Base-by-base conservation (phyloP, 441 rosid genomes). In the Populus trichocarpa region DNA sequence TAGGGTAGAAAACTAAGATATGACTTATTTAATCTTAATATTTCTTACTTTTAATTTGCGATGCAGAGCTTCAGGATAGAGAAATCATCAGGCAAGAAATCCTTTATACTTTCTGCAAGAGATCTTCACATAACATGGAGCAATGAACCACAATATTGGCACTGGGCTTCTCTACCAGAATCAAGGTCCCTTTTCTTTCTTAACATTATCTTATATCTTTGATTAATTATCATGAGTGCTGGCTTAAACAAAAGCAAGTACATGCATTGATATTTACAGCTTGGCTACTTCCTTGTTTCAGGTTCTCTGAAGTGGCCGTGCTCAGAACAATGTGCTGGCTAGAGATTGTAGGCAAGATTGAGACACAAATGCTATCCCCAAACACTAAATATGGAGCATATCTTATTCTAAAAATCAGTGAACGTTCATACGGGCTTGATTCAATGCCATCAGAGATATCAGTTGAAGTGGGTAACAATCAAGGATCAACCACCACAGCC, bases 11-110 rank as follows among this genome's bases (percentile, higher is more conserved):
- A 46, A 46, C 57, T 14, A 46, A 46, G 57, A 46, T 46, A 46
- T 46, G 57, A 14, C 25, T 25, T 25, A 25, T 25, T 25, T 25
- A 25, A 25, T 25, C 25, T 25, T 25, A 25, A 46, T 14, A 46
- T 46, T 46, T 46, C 18, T 4, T 46, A 4, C 57, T 46, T 46
- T 14, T 46, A 46, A 46, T 46, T 14, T 46, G 18, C 57, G 73
- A 80, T 70, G 67, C 82, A 93, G 95, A 84, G 84, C 66, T 88
- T 91, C 86, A 86, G 78, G 77, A 63, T 92, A 71, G 88, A 92
- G 77, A 89, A 84, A 82, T 83, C 84, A 5, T 79, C 88, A 0
- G 94, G 93, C 11, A 88, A 66, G 74, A 76, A 80, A 50, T 86
- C 87, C 0, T 94, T 79, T 67, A 16, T 84, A 28, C 33, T 94